Conservation (phyloP, 345 rosid species). For the Chamaenerion angustifolium region DNA sequence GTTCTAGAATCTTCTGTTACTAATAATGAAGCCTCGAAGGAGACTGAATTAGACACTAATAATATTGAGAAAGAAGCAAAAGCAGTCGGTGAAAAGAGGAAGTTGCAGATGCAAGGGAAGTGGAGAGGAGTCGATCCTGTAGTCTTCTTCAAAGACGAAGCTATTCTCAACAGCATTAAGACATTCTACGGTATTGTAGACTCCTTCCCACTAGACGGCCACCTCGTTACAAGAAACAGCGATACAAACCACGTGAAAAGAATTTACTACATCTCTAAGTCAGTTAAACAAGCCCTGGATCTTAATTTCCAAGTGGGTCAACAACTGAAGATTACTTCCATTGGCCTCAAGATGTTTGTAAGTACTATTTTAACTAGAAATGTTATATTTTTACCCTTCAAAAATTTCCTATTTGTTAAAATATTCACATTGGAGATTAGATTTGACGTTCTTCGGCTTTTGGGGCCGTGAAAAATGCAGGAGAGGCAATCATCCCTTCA, state of each 20-base stretch:
- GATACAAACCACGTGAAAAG: conserved; percentile 79
- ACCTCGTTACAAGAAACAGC: conserved; percentile 71
- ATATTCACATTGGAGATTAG: too few relatives aligned
- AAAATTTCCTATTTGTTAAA: too few relatives aligned
- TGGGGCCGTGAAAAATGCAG: conserved; percentile 13
- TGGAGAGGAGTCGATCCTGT: conserved; percentile 98
- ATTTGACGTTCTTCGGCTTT: background rate
- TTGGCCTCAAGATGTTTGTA: conserved; percentile 96
- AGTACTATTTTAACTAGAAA: conserved; percentile 17
- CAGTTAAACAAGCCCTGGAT: conserved; percentile 67
- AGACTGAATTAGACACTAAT: conserved; percentile 14
- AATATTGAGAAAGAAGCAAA: conserved; percentile 28
- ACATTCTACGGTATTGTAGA: conserved; percentile 70
- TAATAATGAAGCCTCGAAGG: conserved; percentile 19
- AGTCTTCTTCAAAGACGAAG: conserved; percentile 62
- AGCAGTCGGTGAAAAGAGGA: conserved; percentile 40
- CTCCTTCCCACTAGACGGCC: conserved; percentile 55
- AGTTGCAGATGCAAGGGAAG: conserved; percentile 81
- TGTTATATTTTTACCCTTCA: too few relatives aligned
- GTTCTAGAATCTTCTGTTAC: background rate
- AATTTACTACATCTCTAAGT: conserved; percentile 74
- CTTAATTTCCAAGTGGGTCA: conserved; percentile 63
- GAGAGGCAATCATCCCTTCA: conserved; percentile 85
- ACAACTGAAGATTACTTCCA: conserved; percentile 77
- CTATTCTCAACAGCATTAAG: conserved; percentile 48